Evolutionary conservation across 2,329 filamentous ascomycete genomes (phyloP), one percentile per base, ranked within the genome.

Genomic region (Dryadomyces quercus-mongolicae): DNA sequence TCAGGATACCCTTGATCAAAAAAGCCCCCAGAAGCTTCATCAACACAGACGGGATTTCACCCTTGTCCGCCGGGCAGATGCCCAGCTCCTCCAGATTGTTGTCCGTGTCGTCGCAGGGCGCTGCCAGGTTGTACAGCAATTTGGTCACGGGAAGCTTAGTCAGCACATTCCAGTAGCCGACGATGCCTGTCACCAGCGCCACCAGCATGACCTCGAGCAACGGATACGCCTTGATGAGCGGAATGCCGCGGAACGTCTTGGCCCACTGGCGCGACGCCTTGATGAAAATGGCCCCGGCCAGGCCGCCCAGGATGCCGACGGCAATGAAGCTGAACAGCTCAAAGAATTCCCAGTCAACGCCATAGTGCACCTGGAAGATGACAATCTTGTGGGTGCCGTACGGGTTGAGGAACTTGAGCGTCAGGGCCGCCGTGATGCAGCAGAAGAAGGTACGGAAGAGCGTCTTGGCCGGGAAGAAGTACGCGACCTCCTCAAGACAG

Each of bases 401-500:
- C 0, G 93, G 93, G 62, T 98, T 94, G 42, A 97, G 74, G 60
- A 96, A 96, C 64, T 96, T 96, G 61, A 98, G 74, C 1, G 91
- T 92, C 38, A 98, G 70, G 0, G 93, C 90, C 1, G 93, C 91
- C 36, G 86, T 85, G 62, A 97, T 97, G 68, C 92, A 97, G 73
- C 92, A 97, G 70, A 97, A 97, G 69, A 98, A 98, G 0, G 93
- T 97, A 53, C 93, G 78, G 72, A 98, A 98, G 9, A 98, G 78
- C 0, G 92, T 97, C 71, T 98, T 97, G 6, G 92, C 89, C 0
- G 93, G 92, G 67, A 97, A 97, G 69, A 97, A 97, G 68, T 97
- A 97, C 61, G 88, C 82, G 58, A 97, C 91, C 75, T 97, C 93
- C 69, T 98, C 93, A 34, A 97, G 70, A 38, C 89, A 90, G 68